A percentile compares a stretch with the other conserved stretches of the same genome.
Evolutionary conservation across 2,329 filamentous ascomycete genomes (phyloP).

Genomic region (Gremmenia infestans): DNA sequence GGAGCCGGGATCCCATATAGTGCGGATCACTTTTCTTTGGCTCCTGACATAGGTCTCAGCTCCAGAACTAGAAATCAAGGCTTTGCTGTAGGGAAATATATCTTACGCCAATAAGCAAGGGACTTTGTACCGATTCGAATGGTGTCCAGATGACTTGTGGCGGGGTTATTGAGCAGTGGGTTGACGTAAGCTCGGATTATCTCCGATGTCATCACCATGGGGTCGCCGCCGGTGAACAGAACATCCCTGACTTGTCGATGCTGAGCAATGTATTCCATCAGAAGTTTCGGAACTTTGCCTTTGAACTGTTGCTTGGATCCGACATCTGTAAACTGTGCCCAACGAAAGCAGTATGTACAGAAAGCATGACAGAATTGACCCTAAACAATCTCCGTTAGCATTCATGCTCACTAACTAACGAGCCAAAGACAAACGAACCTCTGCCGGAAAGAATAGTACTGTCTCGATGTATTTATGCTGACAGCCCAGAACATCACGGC

Average conservation of each 20-base stretch:
- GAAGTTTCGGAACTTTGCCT: neutral
- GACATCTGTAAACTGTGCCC: slow-evolving; percentile 5
- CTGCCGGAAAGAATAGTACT: slow-evolving; percentile 5
- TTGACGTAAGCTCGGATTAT: neutral
- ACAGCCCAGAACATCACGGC: neutral
- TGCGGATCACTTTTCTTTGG: no score
- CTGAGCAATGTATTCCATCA: neutral
- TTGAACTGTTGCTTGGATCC: slow-evolving; percentile 1
- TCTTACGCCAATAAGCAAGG: slow-evolving; percentile 6
- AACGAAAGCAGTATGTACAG: slow-evolving; percentile 10
- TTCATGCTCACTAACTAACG: neutral
- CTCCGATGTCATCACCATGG: slow-evolving; percentile 5
- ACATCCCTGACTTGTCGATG: slow-evolving; percentile 3
- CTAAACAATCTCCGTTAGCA: neutral
- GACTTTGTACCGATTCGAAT: slow-evolving; percentile 10
- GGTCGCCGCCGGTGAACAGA: slow-evolving; percentile 10
- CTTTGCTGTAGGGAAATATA: no score
- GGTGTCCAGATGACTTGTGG: slow-evolving; percentile 2
- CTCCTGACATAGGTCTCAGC: no score
- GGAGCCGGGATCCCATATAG: no score
- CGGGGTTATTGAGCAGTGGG: slow-evolving; percentile 1
- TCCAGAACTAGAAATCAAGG: no score
- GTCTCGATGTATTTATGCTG: slow-evolving; percentile 11
- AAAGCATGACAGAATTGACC: slow-evolving; percentile 8
- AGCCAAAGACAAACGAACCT: neutral